Percentiles rank a stretch among this genome's conserved stretches.
Evolutionary conservation across 1,284 basidiomycete species (phyloP).

Genomic region (Laetiporus sulphureus): DNA sequence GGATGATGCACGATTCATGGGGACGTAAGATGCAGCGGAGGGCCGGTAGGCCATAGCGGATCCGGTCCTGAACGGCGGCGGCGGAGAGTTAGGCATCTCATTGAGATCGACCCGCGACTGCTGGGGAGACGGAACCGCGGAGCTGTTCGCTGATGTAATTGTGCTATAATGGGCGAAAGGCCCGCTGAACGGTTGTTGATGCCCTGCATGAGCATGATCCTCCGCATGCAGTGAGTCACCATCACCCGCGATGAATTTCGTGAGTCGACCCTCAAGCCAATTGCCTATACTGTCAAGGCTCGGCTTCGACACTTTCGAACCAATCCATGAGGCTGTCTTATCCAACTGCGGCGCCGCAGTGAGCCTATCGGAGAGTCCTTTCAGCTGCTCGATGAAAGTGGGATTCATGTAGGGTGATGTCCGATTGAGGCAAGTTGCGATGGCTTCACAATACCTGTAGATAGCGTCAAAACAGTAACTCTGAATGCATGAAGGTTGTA

Average conservation of each 20-base stretch:
- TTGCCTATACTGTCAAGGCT: constrained; percentile 90
- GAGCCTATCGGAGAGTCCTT: constrained; percentile 78
- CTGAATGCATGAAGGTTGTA: constrained; percentile 12
- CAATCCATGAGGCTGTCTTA: constrained; percentile 76
- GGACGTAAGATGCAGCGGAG: constrained; percentile 36
- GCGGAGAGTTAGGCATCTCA: constrained; percentile 31
- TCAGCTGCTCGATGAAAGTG: constrained; percentile 70
- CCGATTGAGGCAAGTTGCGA: constrained; percentile 62
- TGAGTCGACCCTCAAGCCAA: constrained; percentile 92
- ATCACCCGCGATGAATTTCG: constrained; percentile 95
- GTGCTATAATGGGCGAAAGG: constrained; percentile 94
- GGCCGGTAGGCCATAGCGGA: constrained; percentile 56
- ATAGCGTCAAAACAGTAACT: neutral
- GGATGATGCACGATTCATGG: constrained; percentile 66
- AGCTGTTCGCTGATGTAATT: constrained; percentile 78
- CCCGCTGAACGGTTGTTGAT: constrained; percentile 52
- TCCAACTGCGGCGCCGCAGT: constrained; percentile 69
- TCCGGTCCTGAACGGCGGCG: constrained; percentile 42
- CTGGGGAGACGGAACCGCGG: constrained; percentile 65
- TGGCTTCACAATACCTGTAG: constrained; percentile 90
- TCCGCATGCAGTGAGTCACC: constrained; percentile 42
- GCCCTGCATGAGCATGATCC: constrained; percentile 33
- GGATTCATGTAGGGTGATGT: constrained; percentile 65
- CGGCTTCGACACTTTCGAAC: constrained; percentile 76
- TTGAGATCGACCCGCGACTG: constrained; percentile 47